Conservation (phyloP, 345 rosid genomes). For the Dimocarpus longan region DNA sequence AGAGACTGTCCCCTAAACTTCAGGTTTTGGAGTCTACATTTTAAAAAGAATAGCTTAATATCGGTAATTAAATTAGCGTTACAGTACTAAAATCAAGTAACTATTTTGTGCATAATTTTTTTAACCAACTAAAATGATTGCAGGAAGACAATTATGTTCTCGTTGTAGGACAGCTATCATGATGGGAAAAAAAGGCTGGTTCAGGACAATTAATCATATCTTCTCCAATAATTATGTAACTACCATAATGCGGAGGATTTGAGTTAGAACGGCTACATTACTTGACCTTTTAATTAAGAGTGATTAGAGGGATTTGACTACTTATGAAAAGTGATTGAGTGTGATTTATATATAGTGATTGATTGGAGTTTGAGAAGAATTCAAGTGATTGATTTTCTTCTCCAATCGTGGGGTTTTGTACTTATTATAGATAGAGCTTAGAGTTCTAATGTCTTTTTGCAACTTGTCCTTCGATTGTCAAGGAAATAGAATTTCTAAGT, state of each 20-base stretch:
- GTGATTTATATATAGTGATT: neutral
- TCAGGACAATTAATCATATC: slow-evolving; percentile 4
- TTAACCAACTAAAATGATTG: neutral
- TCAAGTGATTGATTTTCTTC: slow-evolving; percentile 1
- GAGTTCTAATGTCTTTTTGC: neutral
- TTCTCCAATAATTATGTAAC: slow-evolving; percentile 14
- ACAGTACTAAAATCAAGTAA: neutral
- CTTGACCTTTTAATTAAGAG: slow-evolving; percentile 1
- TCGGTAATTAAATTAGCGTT: too few relatives aligned
- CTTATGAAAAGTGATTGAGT: neutral
- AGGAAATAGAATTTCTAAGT: neutral
- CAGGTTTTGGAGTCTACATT: too few relatives aligned
- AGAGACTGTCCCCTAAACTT: too few relatives aligned
- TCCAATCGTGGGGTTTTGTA: neutral
- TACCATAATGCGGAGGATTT: slow-evolving; percentile 13
- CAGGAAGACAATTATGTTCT: neutral
- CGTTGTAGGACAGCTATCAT: slow-evolving; percentile 6
- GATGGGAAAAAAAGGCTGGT: neutral
- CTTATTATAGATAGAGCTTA: neutral
- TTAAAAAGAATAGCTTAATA: too few relatives aligned
- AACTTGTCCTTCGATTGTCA: slow-evolving; percentile 11
- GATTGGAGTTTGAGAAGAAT: slow-evolving; percentile 1
- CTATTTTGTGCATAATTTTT: neutral
- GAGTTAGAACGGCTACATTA: slow-evolving; percentile 6
- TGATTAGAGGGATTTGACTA: slow-evolving; percentile 7